Percentiles rank a stretch among this genome's conserved stretches.
phyloP scores from a whole-genome alignment of 108 stramenopile genomes.

The Poteriospumella lacustris region DNA sequence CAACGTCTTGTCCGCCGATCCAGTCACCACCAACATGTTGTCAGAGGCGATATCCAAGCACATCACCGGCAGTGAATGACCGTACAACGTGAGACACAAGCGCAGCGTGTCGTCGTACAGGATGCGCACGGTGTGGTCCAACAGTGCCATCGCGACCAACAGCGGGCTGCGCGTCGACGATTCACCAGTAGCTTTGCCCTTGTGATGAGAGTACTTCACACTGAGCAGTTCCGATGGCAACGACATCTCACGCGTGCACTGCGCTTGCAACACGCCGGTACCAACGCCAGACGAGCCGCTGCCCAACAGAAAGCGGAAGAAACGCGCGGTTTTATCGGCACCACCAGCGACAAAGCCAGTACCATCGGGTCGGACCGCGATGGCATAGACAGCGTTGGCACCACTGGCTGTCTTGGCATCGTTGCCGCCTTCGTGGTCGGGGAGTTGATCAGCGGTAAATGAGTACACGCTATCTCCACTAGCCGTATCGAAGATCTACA shows the following conservation, averaged over 20 bases:
- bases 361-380: slow-evolving; percentile 58
- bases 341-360: slow-evolving; percentile 70
- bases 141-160: slow-evolving; percentile 67
- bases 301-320: slow-evolving; percentile 72
- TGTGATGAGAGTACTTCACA: not conserved
- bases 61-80: slow-evolving; percentile 92
- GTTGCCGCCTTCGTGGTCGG: not conserved
- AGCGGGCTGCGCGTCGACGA: slow-evolving; percentile 29
- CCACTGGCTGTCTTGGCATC: slow-evolving; percentile 28
- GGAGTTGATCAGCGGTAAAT: slow-evolving; percentile 9
- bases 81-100: slow-evolving; percentile 91
- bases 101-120: slow-evolving; percentile 97
- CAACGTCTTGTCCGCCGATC: slow-evolving; percentile 92
- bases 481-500: slow-evolving; percentile 4
- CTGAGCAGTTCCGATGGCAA: not conserved
- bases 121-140: slow-evolving; percentile 92
- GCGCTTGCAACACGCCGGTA: not conserved
- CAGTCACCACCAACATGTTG: slow-evolving; percentile 82
- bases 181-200: too few relatives aligned
- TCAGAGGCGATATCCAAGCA: slow-evolving; percentile 88
- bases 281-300: not conserved
- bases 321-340: slow-evolving; percentile 88
- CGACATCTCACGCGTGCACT: not conserved
- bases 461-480: not conserved
- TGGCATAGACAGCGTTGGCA: slow-evolving; percentile 41